Conservation (phyloP, 2,329 filamentous ascomycete genomes). For the Myriangium duriaei region DNA sequence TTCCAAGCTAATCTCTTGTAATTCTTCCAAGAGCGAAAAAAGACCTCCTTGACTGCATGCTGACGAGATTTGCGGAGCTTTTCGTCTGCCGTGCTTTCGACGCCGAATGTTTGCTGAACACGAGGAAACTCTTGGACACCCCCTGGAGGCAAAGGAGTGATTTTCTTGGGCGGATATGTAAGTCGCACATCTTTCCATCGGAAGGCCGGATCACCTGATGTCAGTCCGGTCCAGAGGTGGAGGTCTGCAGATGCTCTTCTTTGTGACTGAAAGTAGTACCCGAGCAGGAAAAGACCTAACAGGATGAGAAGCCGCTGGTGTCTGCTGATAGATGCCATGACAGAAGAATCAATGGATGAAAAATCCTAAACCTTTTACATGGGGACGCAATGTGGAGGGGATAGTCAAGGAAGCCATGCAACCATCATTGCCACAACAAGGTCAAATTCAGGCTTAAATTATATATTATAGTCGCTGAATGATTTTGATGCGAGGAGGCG, state of each 20-base stretch:
- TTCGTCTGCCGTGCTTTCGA: constrained; percentile 22
- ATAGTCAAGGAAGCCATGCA: no score
- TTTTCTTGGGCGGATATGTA: constrained; percentile 27
- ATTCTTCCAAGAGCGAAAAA: constrained; percentile 32
- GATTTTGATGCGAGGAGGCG: no score
- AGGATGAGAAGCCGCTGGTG: constrained; percentile 11
- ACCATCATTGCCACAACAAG: no score
- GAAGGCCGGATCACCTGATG: constrained; percentile 6
- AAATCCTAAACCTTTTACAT: no score
- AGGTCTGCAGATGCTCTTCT: constrained; percentile 9
- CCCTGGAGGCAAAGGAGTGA: constrained; percentile 27
- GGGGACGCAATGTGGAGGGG: no score
- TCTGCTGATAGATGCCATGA: constrained; percentile 2
- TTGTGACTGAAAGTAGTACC: constrained; percentile 10
- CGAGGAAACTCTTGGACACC: constrained; percentile 27
- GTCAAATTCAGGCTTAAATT: no score
- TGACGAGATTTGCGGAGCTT: constrained; percentile 23
- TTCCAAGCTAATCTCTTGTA: constrained; percentile 36
- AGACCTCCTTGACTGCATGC: constrained; percentile 30
- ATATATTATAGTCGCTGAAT: no score
- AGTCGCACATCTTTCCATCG: constrained; percentile 28
- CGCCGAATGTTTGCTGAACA: constrained; percentile 30
- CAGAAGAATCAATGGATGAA: constrained; percentile 6
- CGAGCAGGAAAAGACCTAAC: constrained; percentile 7
- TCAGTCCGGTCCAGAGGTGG: constrained; percentile 7